Conservation (phyloP, 75 land plant species). For the Picea sitchensis region DNA sequence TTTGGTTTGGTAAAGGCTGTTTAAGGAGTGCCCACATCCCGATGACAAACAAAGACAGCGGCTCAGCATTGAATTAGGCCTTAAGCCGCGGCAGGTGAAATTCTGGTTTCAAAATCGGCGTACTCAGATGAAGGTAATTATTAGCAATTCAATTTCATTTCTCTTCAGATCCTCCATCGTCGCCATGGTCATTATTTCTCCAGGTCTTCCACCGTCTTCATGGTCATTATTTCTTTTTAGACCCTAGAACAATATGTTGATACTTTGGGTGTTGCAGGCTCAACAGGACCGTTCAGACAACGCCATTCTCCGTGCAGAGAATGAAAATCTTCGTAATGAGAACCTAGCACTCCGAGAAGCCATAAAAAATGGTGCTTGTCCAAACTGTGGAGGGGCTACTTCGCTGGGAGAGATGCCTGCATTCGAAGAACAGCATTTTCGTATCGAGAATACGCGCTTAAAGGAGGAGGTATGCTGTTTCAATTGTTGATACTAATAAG, state of each 20-base stretch:
- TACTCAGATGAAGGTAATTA: conserved; percentile 50
- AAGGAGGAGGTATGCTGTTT: conserved; percentile 63
- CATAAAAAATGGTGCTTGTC: conserved; percentile 43
- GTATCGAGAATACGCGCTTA: conserved; percentile 73
- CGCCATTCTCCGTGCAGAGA: conserved; percentile 59
- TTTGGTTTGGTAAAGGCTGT: conserved; percentile 19
- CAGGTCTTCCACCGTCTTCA: too few relatives aligned
- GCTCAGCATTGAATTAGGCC: conserved; percentile 37
- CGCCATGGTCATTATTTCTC: too few relatives aligned
- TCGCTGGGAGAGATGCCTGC: conserved; percentile 51
- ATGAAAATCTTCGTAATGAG: conserved; percentile 64
- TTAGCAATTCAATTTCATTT: too few relatives aligned
- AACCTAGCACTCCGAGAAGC: conserved; percentile 57
- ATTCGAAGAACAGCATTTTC: conserved; percentile 81
- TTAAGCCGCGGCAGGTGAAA: conserved; percentile 53
- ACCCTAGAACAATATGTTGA: background rate
- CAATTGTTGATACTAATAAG: background rate
- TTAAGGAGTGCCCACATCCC: conserved; percentile 59
- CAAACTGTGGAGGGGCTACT: conserved; percentile 70
- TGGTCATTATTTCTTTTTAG: too few relatives aligned
- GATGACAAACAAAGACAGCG: conserved; percentile 59
- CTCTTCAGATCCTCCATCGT: too few relatives aligned
- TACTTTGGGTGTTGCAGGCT: conserved; percentile 28
- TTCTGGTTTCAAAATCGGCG: conserved; percentile 63
- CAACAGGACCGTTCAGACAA: conserved; percentile 72